Evolutionary conservation across 1,284 basidiomycete species (phyloP).

Genomic region (Cryptococcus floricola): DNA sequence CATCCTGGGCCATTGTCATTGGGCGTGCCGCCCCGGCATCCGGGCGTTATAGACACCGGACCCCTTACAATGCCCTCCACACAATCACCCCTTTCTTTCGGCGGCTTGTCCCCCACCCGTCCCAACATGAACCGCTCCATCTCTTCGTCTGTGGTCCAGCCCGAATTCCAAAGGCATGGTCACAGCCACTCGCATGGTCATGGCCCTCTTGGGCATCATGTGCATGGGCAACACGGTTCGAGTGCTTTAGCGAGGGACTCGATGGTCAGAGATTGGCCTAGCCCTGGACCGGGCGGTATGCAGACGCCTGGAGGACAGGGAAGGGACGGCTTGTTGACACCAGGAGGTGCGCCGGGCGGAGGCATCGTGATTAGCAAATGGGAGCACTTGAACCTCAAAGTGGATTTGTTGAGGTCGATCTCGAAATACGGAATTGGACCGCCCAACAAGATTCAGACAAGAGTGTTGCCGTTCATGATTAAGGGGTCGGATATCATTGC

Average conservation of each 20-base stretch:
- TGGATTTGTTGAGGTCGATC: slow-evolving; percentile 82
- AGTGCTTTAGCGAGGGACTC: not conserved
- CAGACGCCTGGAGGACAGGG: not conserved
- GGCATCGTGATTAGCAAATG: slow-evolving; percentile 91
- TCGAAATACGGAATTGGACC: slow-evolving; percentile 94
- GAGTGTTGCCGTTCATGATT: slow-evolving; percentile 90
- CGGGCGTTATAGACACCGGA: slow-evolving; percentile 10
- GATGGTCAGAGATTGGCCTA: not conserved
- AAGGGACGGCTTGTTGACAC: slow-evolving; percentile 5
- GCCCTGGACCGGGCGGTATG: slow-evolving; percentile 6
- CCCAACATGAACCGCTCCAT: slow-evolving; percentile 24
- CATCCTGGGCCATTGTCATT: slow-evolving; percentile 10
- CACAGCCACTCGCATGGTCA: slow-evolving; percentile 1
- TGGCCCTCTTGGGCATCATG: not conserved
- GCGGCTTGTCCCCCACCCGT: slow-evolving; percentile 1
- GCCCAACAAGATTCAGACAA: slow-evolving; percentile 97
- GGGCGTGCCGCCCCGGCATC: slow-evolving; percentile 6
- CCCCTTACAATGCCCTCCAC: slow-evolving; percentile 13
- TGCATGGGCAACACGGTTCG: not conserved
- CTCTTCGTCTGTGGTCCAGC: slow-evolving; percentile 14
- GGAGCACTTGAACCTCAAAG: slow-evolving; percentile 84
- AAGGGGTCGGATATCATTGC: slow-evolving; percentile 92
- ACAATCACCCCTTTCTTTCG: not conserved
- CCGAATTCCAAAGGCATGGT: not conserved
- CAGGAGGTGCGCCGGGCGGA: slow-evolving; percentile 55